Evolutionary conservation across 495 filamentous ascomycete species (phyloP), one percentile per base, ranked within the genome.

Genomic region (Aspergillus wentii): DNA sequence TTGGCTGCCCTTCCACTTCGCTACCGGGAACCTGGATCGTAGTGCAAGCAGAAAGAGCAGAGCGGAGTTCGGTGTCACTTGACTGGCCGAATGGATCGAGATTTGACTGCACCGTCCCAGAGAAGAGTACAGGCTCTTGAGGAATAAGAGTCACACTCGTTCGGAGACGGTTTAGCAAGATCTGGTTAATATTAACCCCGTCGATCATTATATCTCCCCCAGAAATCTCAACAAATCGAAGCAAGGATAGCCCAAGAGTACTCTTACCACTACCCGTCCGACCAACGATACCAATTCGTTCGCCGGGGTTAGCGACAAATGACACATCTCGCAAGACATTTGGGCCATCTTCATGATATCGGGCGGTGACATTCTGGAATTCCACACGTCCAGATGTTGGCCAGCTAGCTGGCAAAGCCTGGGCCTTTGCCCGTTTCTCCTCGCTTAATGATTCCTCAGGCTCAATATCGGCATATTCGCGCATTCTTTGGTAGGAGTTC

Each of bases 221-320:
- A 17, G 49, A 62, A 49, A 39, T 62, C 60, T 53, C 64, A 54
- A 59, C 76, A 51, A 52, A 74, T 57, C 59, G 72, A 50, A 82
- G 72, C 6, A 83, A 63, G 4, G 68, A 66, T 1, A 79, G 62
- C 0, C 75, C 76, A 0, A 82, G 59, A 6, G 76, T 78, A 33
- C 72, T 78, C 41, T 83, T 82, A 5, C 79, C 79, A 5, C 77
- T 78, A 4, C 79, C 79, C 3, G 77, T 81, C 17, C 79, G 70
- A 10, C 79, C 79, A n/a, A 78, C 70, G 8, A 83, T 68, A 9
- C 72, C 79, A 28, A 79, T 61, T 20, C 69, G 66, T 42, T 78
- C 69, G 8, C 76, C 76, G 11, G 76, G 60, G 6, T 57, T 37
- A 13, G 72, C 69, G 29, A 55, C 60, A 39, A 81, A 66, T 35